phyloP scores from a whole-genome alignment of 2,329 filamentous ascomycete species.

The Exophiala bonariae region DNA sequence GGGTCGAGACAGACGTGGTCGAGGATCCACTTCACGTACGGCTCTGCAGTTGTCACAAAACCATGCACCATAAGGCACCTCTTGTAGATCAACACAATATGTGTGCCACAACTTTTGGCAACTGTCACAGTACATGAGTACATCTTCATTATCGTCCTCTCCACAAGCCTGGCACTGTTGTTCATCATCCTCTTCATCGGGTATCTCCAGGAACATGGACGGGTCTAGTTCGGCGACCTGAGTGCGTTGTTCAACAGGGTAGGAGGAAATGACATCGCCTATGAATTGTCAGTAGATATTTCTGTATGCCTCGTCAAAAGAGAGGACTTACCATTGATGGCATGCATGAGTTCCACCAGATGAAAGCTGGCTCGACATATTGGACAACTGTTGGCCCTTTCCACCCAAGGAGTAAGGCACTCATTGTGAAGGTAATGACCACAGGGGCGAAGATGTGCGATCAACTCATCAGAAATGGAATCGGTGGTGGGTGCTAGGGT shows the following conservation, averaged over 20 bases:
- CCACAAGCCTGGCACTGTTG: constrained; percentile 84
- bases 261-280: constrained; percentile 60
- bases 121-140: constrained; percentile 84
- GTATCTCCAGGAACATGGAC: constrained; percentile 67
- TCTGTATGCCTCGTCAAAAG: not conserved
- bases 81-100: constrained; percentile 81
- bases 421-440: constrained; percentile 90
- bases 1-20: constrained; percentile 33
- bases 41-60: constrained; percentile 80
- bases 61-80: constrained; percentile 76
- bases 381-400: constrained; percentile 95
- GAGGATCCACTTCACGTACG: constrained; percentile 44
- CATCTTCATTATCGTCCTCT: constrained; percentile 75
- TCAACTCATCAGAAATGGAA: constrained; percentile 36
- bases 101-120: constrained; percentile 91
- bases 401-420: constrained; percentile 91
- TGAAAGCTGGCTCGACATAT: constrained; percentile 95
- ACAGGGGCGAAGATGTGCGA: constrained; percentile 70
- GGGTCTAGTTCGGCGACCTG: constrained; percentile 88
- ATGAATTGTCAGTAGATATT: constrained; percentile 11
- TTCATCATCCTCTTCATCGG: constrained; percentile 65
- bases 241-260: constrained; percentile 51
- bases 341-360: constrained; percentile 78
- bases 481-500: constrained; percentile 19
- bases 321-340: constrained; percentile 68